Evolutionary conservation across 164 flowering plant genomes (phyloP), one percentile per base, ranked within the genome.

Genomic region (Vitis rupestris): DNA sequence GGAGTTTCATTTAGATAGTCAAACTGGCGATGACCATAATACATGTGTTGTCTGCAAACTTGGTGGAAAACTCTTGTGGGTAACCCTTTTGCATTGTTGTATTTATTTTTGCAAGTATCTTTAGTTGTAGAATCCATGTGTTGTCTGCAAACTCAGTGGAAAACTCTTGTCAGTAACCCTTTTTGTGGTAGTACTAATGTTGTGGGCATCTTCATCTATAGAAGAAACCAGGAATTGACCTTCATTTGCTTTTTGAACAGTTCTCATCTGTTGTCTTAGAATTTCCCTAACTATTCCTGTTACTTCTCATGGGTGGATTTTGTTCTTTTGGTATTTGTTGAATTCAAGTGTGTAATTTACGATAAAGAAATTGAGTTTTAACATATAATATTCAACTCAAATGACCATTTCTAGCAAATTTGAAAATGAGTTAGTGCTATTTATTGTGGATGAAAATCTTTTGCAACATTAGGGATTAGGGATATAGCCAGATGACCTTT

Each of bases 1-100:
- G 50, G 61, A 17, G n/a, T 30, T 64, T 64, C 64, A 74, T 19
- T 50, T 16, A 48, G 72, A 63, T 62, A 44, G 58, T 59, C 74
- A 52, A 63, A 12, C 37, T 3, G 78, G 64, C 54, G 61, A n/a
- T 69, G 71, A 69, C 51, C 63, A 67, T 51, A 72, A 75, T 78
- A 65, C 75, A 14, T 87, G 90, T 65, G 51, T 69, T 50, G 65
- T 72, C 63, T 89, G 94, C 78, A 82, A 80, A 51, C 81, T 68
- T 69, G 87, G 86, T 62, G 93, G 88, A 75, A 77, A 79, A 68
- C 84, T 86, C 71, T 73, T 86, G 92, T 88, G 76, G 58, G 92
- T 82, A 80, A 54, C 67, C 30, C 27, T 61, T 57, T 65, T 23
- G 48, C 47, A 15, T 47, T 31, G 23, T 10, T 13, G 63, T 60